Evolutionary conservation across 192 early-diverging fungal genomes (phyloP).

Genomic region (Coemansia sp.): DNA sequence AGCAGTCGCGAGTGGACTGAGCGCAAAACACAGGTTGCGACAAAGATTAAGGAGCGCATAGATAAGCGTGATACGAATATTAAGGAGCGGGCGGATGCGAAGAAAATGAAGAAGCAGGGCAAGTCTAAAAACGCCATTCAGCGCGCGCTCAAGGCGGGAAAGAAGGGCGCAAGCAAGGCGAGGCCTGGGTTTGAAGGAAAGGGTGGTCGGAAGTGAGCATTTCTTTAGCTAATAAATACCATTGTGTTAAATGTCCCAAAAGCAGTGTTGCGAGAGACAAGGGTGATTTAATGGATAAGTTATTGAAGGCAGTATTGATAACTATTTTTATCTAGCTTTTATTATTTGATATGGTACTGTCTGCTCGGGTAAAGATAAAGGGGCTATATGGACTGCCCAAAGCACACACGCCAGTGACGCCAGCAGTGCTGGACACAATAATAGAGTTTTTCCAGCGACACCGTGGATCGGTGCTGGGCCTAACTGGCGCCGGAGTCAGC

Average conservation of each 20-base stretch:
- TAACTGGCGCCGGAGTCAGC: constrained; percentile 57
- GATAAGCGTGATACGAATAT: constrained; percentile 86
- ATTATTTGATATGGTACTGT: constrained; percentile 8
- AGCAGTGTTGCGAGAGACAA: no score
- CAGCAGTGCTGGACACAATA: constrained; percentile 14
- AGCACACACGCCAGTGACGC: constrained; percentile 26
- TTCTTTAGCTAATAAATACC: neutral
- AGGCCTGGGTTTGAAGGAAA: constrained; percentile 55
- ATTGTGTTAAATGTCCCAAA: no score
- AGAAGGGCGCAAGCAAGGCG: constrained; percentile 27
- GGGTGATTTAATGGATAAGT: no score
- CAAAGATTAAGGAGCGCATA: constrained; percentile 64
- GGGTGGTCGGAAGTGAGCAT: constrained; percentile 17
- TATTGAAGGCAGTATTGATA: no score
- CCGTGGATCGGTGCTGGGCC: constrained; percentile 30
- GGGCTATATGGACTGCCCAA: constrained; percentile 42
- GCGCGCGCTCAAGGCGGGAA: constrained; percentile 34
- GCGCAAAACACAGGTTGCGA: constrained; percentile 64
- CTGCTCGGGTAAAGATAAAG: constrained; percentile 37
- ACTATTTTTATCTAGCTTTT: no score
- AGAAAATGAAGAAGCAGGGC: constrained; percentile 70
- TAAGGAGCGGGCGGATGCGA: constrained; percentile 72
- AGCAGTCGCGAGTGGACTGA: constrained; percentile 80
- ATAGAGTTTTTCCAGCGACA: constrained; percentile 31
- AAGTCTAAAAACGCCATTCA: constrained; percentile 65